Percentiles rank a stretch among this genome's conserved stretches.
Conservation (phyloP, 768 basidiomycete species). For the Macrolepiota fuliginosa region DNA sequence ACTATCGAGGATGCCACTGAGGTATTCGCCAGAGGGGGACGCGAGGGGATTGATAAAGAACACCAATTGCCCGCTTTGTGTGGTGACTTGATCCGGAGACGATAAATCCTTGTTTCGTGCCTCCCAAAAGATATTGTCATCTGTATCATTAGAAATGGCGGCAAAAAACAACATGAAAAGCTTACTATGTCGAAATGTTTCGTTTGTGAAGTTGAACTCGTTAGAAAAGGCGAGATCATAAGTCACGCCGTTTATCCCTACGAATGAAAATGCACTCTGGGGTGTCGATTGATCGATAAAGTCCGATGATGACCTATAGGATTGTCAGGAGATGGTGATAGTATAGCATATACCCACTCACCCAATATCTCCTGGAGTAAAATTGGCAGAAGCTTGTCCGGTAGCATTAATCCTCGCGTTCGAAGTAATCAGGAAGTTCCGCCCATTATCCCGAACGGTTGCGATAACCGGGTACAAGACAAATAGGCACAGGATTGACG, state of each 20-base stretch:
- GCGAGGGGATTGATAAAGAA: slow-evolving; percentile 58
- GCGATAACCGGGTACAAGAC: slow-evolving; percentile 69
- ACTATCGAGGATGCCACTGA: slow-evolving; percentile 13
- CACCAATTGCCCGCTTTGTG: slow-evolving; percentile 59
- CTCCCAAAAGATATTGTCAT: slow-evolving; percentile 70
- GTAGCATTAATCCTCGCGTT: slow-evolving; percentile 64
- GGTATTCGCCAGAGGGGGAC: neutral
- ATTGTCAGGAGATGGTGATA: neutral
- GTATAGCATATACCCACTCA: neutral
- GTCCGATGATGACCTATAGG: neutral
- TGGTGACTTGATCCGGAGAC: slow-evolving; percentile 63
- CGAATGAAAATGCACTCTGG: slow-evolving; percentile 47
- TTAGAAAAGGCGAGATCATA: slow-evolving; percentile 77
- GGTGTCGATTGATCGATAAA: slow-evolving; percentile 73
- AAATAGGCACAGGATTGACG: slow-evolving; percentile 64
- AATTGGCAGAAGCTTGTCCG: slow-evolving; percentile 47
- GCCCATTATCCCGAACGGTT: slow-evolving; percentile 36
- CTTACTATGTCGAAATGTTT: slow-evolving; percentile 46
- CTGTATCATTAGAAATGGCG: slow-evolving; percentile 2
- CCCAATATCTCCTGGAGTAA: neutral
- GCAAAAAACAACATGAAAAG: neutral
- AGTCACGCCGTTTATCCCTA: slow-evolving; percentile 66
- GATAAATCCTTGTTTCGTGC: slow-evolving; percentile 77
- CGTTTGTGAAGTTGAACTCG: slow-evolving; percentile 70
- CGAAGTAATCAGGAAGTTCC: slow-evolving; percentile 43